Evolutionary conservation across 208 protist genomes (phyloP), one percentile per base, ranked within the genome.

Genomic region (Acanthamoeba culbertsoni): DNA sequence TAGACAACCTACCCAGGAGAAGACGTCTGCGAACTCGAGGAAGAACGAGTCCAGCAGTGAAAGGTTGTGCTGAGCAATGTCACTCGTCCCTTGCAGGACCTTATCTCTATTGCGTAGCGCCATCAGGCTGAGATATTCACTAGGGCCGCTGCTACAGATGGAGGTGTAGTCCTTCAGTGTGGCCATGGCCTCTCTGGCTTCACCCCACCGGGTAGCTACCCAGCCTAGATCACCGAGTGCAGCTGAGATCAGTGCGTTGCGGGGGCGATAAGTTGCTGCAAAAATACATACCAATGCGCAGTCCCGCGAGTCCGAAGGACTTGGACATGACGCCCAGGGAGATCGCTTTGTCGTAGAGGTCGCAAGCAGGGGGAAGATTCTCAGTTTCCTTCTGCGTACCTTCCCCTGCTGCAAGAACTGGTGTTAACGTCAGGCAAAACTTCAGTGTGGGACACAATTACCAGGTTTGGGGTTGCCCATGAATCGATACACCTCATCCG

Each of bases 91-190:
- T 26, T 77, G 28, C 0, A 92, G 88, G 37, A 92, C 48, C 26
- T 45, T 57, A 14, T 42, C 42, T 16, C 26, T 45, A 28, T 92
- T 73, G 31, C 43, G 31, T 4, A 92, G 88, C 10, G 88, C 88
- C 16, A 92, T 45, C 26, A 79, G 33, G 46, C 45, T 62, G 14
- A 92, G 62, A 33, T 79, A 92, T 28, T 92, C 88, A 62, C 88
- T 92, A 12, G 88, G 33, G 12, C 45, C 88, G 43, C 88, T 92
- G 88, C 88, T 62, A 62, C 88, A 92, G 28, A 92, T 92, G 12
- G 88, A 62, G 18, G 88, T 92, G 88, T 92, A 92, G 62, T 92
- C 88, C 37, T 92, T 92, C 62, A 92, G 35, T 28, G 45, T 37
- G 3, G 62, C 88, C 88, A 92, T 92, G 3, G 62, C 42, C 1